These are phyloP conservation scores for Przewalskia tangutica DNA, from an alignment of 257 asterid genomes.

Conservation along the genomic window DNA sequence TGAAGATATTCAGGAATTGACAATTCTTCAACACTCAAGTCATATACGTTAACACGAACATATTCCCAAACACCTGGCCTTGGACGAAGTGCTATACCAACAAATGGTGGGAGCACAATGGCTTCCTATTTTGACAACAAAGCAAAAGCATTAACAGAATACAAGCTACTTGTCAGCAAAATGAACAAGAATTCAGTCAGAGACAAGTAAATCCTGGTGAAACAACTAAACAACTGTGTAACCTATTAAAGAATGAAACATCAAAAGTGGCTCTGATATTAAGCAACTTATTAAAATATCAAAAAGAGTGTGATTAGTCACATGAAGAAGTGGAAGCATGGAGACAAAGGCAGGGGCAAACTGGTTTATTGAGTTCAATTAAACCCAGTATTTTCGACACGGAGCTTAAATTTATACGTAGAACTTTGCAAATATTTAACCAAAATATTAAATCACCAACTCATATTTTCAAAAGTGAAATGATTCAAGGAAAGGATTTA, in stretches of 20 bases:
- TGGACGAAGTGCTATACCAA: constrained; percentile 86
- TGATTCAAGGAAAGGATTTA: background rate
- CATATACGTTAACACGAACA: constrained; percentile 80
- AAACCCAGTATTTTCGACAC: background rate
- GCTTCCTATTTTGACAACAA: constrained; percentile 57
- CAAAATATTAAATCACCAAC: background rate
- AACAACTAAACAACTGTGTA: too few species aligned
- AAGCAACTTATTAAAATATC: background rate
- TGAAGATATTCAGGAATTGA: constrained; percentile 68
- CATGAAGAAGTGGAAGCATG: background rate
- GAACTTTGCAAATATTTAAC: background rate
- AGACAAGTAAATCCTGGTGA: too few species aligned
- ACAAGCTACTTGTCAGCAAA: background rate
- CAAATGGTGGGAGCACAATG: constrained; percentile 88
- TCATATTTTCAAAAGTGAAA: background rate
- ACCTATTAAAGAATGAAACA: too few species aligned
- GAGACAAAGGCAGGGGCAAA: background rate
- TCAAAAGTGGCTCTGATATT: background rate
- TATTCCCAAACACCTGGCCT: constrained; percentile 99
- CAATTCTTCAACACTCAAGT: constrained; percentile 85
- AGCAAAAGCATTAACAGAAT: background rate
- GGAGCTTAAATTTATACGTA: background rate
- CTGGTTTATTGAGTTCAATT: background rate
- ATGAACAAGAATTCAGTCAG: background rate
- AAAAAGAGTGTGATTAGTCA: background rate